Evolutionary conservation across 1,284 basidiomycete genomes (phyloP).

Genomic region (Kwoniella shivajii): DNA sequence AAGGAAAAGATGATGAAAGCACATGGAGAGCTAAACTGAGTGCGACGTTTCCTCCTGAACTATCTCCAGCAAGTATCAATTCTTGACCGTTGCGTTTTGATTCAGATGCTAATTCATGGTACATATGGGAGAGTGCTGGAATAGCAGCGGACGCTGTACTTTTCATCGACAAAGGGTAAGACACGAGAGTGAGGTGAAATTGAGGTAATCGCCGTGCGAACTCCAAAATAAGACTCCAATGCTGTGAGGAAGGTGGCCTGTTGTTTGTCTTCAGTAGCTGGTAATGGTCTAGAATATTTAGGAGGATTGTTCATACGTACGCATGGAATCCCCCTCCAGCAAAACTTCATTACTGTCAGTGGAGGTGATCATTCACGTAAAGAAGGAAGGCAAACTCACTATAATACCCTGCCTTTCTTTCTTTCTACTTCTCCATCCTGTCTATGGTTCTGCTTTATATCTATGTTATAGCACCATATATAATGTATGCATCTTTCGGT

Average conservation of each 20-base stretch:
- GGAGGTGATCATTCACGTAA: no score
- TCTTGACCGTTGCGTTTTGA: background rate
- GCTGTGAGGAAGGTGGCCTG: background rate
- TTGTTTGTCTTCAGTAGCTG: background rate
- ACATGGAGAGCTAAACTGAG: background rate
- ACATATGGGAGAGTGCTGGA: background rate
- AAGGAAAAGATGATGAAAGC: background rate
- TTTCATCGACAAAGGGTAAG: background rate
- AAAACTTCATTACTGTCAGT: background rate
- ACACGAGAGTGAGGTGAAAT: background rate
- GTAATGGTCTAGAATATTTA: background rate
- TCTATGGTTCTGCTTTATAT: background rate
- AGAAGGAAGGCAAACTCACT: background rate
- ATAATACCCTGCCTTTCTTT: background rate
- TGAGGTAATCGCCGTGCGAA: background rate
- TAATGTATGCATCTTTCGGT: background rate
- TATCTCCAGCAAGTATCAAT: background rate
- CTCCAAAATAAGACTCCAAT: background rate
- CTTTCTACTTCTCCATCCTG: background rate
- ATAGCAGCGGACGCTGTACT: background rate
- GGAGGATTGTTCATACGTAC: background rate
- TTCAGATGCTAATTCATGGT: background rate
- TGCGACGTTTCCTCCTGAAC: conserved; percentile 4
- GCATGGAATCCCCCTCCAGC: conserved; percentile 8
- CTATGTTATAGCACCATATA: conserved; percentile 1